Base-by-base conservation (phyloP, 2,329 filamentous ascomycete genomes). In the Parascedosporium putredinis region DNA sequence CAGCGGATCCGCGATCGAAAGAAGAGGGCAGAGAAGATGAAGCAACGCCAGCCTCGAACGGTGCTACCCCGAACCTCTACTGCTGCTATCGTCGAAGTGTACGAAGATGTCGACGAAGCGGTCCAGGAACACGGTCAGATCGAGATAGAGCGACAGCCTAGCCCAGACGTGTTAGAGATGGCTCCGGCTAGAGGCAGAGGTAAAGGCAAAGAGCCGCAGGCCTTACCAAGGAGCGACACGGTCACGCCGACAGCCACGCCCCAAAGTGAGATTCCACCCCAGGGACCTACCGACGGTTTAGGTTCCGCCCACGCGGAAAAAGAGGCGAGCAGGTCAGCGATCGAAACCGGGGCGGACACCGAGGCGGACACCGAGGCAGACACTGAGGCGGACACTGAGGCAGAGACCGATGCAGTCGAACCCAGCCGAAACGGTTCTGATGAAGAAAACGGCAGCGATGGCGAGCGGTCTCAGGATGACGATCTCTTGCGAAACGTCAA, bases 71-170 rank as follows among this genome's bases (percentile, higher is more conserved):
- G 93, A 55, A 88, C 89, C 36, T 90, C 88, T 16, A 94, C 91
- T n/a, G 93, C 90, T 59, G 90, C 93, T 5, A 91, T 94, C 53
- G 90, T 98, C 14, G 88, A 97, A 64, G 89, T 98, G 7, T 98
- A 97, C 62, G 86, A 87, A 56, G 88, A 95, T 63, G 88, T 95
- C 4, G 84, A 90, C 51, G 89, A 96, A 64, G 93, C 94, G 18
- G 90, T 96, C 9, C 85, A 89, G 57, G 89, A 95, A 60, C 78
- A 79, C 46, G 81, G 81, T 12, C 77, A 79, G 14, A 77, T 74
- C 1, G 79, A 84, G 40, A 84, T 88, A 49, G 55, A 56, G 24
- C 40, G 20, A 29, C 43, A 50, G 48, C 23, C 38, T 12, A 24
- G 38, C 38, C 16, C 20, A 12, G 9, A 20, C 12, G 18, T 22